phyloP scores from a whole-genome alignment of 441 rosid genomes.

The Iberis amara region DNA sequence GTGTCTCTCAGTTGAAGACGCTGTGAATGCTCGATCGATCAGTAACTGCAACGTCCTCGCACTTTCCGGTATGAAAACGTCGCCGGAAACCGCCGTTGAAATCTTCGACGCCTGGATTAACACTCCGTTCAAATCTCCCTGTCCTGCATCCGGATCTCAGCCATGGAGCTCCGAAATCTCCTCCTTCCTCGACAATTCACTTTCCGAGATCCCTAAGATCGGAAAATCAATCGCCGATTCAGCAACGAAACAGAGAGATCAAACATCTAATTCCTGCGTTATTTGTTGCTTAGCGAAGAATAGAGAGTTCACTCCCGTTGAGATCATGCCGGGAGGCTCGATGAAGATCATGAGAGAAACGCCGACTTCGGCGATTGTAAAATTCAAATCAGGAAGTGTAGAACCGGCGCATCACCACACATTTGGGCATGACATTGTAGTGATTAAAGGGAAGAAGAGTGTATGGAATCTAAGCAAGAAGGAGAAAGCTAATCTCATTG shows the following conservation, averaged over 20 bases:
- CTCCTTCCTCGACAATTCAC: constrained; percentile 47
- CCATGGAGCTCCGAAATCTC: constrained; percentile 56
- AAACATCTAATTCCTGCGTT: constrained; percentile 30
- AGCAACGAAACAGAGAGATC: constrained; percentile 6
- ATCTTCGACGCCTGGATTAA: constrained; percentile 65
- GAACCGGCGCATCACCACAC: constrained; percentile 88
- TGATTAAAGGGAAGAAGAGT: constrained; percentile 58
- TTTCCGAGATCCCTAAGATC: constrained; percentile 45
- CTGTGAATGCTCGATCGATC: constrained; percentile 70
- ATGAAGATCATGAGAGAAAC: constrained; percentile 79
- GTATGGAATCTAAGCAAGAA: constrained; percentile 80
- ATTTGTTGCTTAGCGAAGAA: constrained; percentile 59
- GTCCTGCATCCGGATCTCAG: constrained; percentile 56
- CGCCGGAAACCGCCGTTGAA: constrained; percentile 48
- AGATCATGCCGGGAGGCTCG: constrained; percentile 64
- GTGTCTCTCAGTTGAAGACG: constrained; percentile 60
- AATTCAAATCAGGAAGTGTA: constrained; percentile 63
- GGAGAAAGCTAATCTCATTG: constrained; percentile 48
- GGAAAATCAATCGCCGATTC: constrained; percentile 27
- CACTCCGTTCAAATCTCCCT: constrained; percentile 69
- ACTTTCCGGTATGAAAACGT: constrained; percentile 56
- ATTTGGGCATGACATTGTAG: constrained; percentile 76
- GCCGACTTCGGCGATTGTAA: constrained; percentile 65
- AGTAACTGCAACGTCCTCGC: constrained; percentile 78
- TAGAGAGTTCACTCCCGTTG: constrained; percentile 51